Evolutionary conservation across 192 early-diverging fungal genomes (phyloP).

Genomic region (Rhizoclosmatium sp.): DNA sequence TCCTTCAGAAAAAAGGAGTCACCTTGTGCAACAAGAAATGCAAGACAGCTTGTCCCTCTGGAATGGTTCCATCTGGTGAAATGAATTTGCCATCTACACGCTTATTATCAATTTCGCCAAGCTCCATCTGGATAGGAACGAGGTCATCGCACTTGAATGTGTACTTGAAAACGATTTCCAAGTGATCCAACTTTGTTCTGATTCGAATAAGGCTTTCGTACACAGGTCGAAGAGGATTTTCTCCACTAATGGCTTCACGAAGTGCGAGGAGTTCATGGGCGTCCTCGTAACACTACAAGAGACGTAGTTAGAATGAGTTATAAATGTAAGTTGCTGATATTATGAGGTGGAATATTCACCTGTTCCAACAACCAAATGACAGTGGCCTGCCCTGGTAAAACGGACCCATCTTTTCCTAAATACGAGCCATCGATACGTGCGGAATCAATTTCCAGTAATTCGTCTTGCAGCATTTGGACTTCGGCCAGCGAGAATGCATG

Average conservation of each 20-base stretch:
- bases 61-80: slow-evolving; percentile 65
- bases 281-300: slow-evolving; percentile 72
- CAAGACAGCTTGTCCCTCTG: slow-evolving; percentile 77
- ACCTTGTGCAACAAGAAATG: slow-evolving; percentile 54
- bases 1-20: not conserved
- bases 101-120: slow-evolving; percentile 84
- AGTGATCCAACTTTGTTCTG: slow-evolving; percentile 76
- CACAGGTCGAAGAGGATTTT: slow-evolving; percentile 46
- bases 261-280: slow-evolving; percentile 82
- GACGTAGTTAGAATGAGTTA: not conserved
- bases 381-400: slow-evolving; percentile 83
- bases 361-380: slow-evolving; percentile 79
- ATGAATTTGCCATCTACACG: slow-evolving; percentile 86
- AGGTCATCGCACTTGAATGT: slow-evolving; percentile 52
- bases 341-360: not conserved
- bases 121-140: slow-evolving; percentile 65
- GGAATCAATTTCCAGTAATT: slow-evolving; percentile 78
- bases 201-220: slow-evolving; percentile 60
- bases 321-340: not conserved
- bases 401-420: slow-evolving; percentile 67
- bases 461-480: slow-evolving; percentile 53
- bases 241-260: slow-evolving; percentile 66
- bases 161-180: slow-evolving; percentile 79
- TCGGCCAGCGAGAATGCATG: slow-evolving; percentile 51
- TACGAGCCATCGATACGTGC: slow-evolving; percentile 83